These are phyloP conservation scores for Iris pallida DNA, from an alignment of 116 monocot species.

Conservation along the genomic window DNA sequence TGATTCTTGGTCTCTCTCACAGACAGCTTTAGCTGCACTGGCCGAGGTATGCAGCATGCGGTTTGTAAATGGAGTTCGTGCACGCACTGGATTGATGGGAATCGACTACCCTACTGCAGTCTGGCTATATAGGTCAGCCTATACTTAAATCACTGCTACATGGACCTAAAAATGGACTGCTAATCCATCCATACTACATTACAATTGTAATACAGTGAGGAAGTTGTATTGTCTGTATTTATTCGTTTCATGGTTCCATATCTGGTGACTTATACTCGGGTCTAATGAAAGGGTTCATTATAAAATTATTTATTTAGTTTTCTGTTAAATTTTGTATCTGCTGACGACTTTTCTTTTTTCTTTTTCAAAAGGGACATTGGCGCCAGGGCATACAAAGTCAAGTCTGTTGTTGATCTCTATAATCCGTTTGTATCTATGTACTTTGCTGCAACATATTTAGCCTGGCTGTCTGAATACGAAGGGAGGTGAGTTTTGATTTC, in stretches of 20 bases:
- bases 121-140: constrained; percentile 78
- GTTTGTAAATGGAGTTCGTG: constrained; percentile 73
- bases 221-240: no score
- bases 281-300: no score
- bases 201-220: no score
- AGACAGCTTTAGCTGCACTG: constrained; percentile 71
- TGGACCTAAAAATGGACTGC: constrained; percentile 1
- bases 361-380: constrained; percentile 49
- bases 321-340: no score
- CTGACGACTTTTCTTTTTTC: constrained; percentile 1
- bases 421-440: constrained; percentile 97
- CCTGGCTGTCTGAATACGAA: constrained; percentile 86
- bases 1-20: constrained; percentile 10
- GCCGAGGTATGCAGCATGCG: constrained; percentile 88
- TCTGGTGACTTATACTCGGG: no score
- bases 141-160: not conserved
- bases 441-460: constrained; percentile 81
- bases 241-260: no score
- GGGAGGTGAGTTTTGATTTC: constrained; percentile 60
- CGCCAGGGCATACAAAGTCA: constrained; percentile 58
- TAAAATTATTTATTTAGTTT: no score
- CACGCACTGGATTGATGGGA: constrained; percentile 85
- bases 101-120: constrained; percentile 86
- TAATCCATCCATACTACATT: no score
- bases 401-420: constrained; percentile 78